Percentiles rank a stretch among this genome's conserved stretches.
phyloP scores from a whole-genome alignment of 2,329 filamentous ascomycete genomes.

The Colletotrichum tamarilloi region DNA sequence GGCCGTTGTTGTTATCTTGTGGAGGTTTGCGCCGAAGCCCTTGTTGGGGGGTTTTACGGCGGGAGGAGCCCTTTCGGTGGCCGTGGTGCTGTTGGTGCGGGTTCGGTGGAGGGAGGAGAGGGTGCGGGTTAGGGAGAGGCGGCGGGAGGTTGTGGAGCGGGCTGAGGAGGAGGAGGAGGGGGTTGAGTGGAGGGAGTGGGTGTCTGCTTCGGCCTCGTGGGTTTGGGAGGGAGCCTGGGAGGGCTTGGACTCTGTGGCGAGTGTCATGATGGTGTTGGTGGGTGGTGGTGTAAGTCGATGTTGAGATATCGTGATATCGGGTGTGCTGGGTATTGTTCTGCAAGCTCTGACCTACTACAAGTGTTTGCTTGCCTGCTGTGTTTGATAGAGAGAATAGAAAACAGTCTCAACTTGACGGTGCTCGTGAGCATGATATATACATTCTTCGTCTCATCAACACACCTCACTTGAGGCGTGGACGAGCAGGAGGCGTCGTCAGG shows the following conservation, averaged over 20 bases:
- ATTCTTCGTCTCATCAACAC: neutral
- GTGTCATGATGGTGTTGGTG: neutral
- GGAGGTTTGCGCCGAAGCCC: constrained; percentile 66
- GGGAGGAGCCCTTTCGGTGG: neutral
- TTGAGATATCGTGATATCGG: neutral
- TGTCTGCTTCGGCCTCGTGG: neutral
- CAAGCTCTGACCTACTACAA: neutral
- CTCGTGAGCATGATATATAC: constrained; percentile 9
- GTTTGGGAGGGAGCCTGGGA: neutral
- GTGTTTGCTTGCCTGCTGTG: neutral
- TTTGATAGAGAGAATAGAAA: neutral
- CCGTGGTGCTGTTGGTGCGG: neutral
- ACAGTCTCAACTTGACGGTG: neutral
- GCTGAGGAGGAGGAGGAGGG: neutral
- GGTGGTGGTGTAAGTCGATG: neutral
- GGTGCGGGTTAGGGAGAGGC: constrained; percentile 12
- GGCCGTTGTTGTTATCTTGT: constrained; percentile 74
- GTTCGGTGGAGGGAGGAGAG: constrained; percentile 10
- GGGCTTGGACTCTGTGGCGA: neutral
- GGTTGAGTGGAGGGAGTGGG: constrained; percentile 3
- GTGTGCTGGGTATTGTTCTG: neutral
- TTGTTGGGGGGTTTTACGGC: constrained; percentile 10
- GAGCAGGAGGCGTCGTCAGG: neutral
- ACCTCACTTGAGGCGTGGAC: neutral
- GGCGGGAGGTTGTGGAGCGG: constrained; percentile 13